Evolutionary conservation across 345 rosid species (phyloP), one percentile per base, ranked within the genome.

Genomic region (Moricandia arvensis): DNA sequence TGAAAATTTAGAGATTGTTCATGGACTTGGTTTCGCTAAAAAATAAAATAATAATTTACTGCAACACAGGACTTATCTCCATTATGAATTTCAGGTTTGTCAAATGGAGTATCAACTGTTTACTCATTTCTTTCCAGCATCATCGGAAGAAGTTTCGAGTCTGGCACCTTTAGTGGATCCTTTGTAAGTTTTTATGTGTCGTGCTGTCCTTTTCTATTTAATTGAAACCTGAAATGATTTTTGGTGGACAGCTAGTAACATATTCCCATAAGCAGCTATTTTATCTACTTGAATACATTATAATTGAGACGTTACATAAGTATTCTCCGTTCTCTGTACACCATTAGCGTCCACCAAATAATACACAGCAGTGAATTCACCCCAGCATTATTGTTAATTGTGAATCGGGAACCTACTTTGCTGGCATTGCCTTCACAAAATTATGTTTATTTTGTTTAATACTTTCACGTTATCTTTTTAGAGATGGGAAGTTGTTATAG

Each of bases 21-120:
- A 16, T 45, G 60, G 41, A 64, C 26, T 71, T 71, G 27, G 55
- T 65, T 71, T 59, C 11, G 1, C 30, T 6, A 8, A 64, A 29
- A 10, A 72, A 17, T 59, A 73, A 58, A 53, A 29, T 7, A 72
- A 17, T 59, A 73, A 58, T 43, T 45, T 37, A 21, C 54, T 61
- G 74, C 35, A 47, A 10, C 41, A 16, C 63, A 63, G 11, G 49
- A 47, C 63, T 66, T 71, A 38, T 57, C 18, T 18, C 58, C 69
- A 11, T 59, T 63, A 30, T 65, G 12, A 75, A 69, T 47, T 87
- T 80, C 87, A 94, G 98, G 97, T 88, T 76, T 94, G 98, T 83
- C 98, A 92, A 66, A 90, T 90, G 67, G 98, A 94, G 86, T 88
- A 94, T 77, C 97, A 94, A 76, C 90, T 94, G 69, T 94, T 94